Evolutionary conservation across 2,329 filamentous ascomycete genomes (phyloP).

Genomic region (Colletotrichum tabaci): DNA sequence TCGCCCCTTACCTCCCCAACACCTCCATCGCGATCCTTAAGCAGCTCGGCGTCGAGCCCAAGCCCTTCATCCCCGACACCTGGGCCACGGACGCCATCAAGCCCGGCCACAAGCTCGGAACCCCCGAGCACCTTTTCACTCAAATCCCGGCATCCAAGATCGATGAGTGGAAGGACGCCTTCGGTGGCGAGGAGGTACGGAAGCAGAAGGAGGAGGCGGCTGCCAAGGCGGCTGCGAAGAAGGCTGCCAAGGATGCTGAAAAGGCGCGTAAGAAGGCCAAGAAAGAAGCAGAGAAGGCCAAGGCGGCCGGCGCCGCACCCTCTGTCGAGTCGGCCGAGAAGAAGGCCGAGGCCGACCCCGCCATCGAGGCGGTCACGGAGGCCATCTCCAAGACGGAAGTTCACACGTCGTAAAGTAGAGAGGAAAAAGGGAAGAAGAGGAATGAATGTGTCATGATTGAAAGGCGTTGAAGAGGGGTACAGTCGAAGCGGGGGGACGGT

Average conservation of each 20-base stretch:
- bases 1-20: conserved; percentile 89
- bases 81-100: conserved; percentile 76
- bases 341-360: conserved; percentile 45
- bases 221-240: conserved; percentile 66
- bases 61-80: conserved; percentile 72
- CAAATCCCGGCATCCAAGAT: conserved; percentile 86
- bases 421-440: neutral
- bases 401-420: conserved; percentile 42
- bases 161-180: conserved; percentile 85
- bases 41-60: conserved; percentile 76
- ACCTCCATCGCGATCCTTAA: conserved; percentile 81
- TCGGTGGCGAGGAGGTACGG: conserved; percentile 75
- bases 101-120: conserved; percentile 85
- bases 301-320: conserved; percentile 6
- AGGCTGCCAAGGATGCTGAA: conserved; percentile 64
- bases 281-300: conserved; percentile 49
- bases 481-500: conserved; percentile 6
- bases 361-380: conserved; percentile 46
- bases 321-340: conserved; percentile 46
- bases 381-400: conserved; percentile 48
- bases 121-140: conserved; percentile 84
- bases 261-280: conserved; percentile 64
- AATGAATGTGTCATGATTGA: neutral
- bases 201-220: conserved; percentile 76
- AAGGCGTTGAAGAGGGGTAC: conserved; percentile 18